Evolutionary conservation across 2,329 filamentous ascomycete species (phyloP), one percentile per base, ranked within the genome.

Genomic region (Ascochyta lentis): DNA sequence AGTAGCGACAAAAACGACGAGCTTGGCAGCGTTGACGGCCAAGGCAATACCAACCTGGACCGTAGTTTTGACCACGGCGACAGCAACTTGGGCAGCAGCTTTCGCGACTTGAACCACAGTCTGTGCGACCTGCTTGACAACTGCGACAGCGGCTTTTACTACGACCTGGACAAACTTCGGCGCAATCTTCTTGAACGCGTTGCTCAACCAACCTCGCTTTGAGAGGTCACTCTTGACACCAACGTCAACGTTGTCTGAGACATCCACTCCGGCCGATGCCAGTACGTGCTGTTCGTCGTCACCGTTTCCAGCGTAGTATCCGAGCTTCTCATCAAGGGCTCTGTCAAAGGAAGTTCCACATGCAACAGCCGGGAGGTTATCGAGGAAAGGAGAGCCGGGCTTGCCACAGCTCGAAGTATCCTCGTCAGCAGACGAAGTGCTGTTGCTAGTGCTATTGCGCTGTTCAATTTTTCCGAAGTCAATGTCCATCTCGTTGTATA

Each of bases 401-500:
- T 49, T 54, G 33, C 51, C 51, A 23, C 51, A 54, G 44, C 51
- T 54, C 12, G 39, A 27, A 7, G 39, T 33, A 40, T 43, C 45
- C 15, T 37, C 44, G 6, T 43, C 44, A n/a, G 26, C 10, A 10
- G 44, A 43, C 12, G 45, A n/a, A 24, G 44, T 44, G 39, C 45
- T 40, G 33, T 44, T 49, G n/a, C 33, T 22, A 19, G 51, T 54
- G 39, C 39, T 54, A 34, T 54, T 49, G 19, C 46, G 40, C 19
- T 43, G 10, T 38, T 54, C 51, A 7, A 54, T 54, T 33, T 54
- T 54, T 8, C 51, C 51, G n/a, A 54, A 54, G 16, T 54, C 51
- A 15, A 54, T 54, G 27, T 54, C 51, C 51, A 54, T 54, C 13
- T 54, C 38, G 29, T 54, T 54, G 33, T 49, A 54, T 6, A 54